Evolutionary conservation across 257 asterid species (phyloP).

Genomic region (Thymus mandschuricus): DNA sequence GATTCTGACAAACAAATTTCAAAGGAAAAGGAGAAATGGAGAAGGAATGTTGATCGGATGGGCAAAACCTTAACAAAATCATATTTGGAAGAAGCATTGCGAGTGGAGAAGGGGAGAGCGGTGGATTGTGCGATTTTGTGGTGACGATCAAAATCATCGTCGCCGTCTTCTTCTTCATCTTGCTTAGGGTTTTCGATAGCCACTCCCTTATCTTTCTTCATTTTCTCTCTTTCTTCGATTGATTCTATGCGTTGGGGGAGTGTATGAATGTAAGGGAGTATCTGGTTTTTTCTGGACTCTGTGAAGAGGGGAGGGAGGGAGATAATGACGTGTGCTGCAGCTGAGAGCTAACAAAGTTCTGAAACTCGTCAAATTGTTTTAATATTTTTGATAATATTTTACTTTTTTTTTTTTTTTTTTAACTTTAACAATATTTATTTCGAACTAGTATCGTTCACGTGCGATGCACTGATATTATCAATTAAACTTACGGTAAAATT

Average conservation of each 20-base stretch:
- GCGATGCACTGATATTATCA: no score
- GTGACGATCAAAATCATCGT: constrained; percentile 38
- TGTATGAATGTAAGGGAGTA: no score
- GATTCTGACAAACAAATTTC: constrained; percentile 2
- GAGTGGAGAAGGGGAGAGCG: constrained; percentile 67
- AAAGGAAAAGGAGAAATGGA: neutral
- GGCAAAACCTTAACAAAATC: constrained; percentile 88
- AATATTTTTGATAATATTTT: no score
- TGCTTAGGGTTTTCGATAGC: constrained; percentile 46
- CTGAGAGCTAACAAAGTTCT: no score
- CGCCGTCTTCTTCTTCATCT: constrained; percentile 33
- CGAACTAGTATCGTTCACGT: no score
- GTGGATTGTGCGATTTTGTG: constrained; percentile 30
- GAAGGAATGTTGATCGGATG: constrained; percentile 15
- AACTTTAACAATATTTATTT: no score
- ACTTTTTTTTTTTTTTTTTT: no score
- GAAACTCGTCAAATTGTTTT: no score
- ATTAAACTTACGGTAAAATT: no score
- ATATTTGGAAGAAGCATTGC: constrained; percentile 91
- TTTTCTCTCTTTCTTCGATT: constrained; percentile 20
- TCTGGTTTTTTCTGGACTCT: no score
- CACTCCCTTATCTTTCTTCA: constrained; percentile 60
- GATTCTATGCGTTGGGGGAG: constrained; percentile 4
- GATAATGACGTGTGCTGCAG: no score
- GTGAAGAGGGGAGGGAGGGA: no score